phyloP scores from a whole-genome alignment of 2,329 filamentous ascomycete species.

The Aspergillus intermedius region DNA sequence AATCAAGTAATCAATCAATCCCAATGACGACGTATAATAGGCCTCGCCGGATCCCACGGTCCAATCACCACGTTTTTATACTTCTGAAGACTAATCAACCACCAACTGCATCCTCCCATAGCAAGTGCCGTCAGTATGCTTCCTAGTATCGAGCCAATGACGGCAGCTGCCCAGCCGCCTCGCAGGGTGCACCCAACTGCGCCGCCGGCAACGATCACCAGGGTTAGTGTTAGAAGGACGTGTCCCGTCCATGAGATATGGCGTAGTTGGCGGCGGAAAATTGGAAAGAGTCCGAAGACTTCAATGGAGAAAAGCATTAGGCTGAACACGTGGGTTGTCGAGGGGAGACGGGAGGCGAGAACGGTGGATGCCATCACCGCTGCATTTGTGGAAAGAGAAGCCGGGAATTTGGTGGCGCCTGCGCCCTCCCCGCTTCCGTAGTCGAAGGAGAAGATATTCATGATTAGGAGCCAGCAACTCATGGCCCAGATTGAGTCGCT shows the following conservation, averaged over 20 bases:
- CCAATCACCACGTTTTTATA: conserved; percentile 99
- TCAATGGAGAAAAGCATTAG: conserved; percentile 94
- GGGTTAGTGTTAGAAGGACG: conserved; percentile 63
- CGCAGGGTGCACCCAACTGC: conserved; percentile 61
- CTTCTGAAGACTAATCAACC: conserved; percentile 92
- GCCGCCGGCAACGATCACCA: conserved; percentile 73
- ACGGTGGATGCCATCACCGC: conserved; percentile 95
- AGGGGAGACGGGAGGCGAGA: conserved; percentile 78
- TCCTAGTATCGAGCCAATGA: conserved; percentile 70
- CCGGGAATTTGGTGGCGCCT: conserved; percentile 46
- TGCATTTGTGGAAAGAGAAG: conserved; percentile 81
- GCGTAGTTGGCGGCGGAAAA: conserved; percentile 82
- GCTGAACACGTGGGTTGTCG: conserved; percentile 89
- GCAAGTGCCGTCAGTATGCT: conserved; percentile 66
- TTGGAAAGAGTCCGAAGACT: conserved; percentile 95
- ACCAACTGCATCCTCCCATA: conserved; percentile 95
- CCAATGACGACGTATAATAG: conserved; percentile 45
- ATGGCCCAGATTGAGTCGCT: conserved; percentile 97
- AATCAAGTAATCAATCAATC: conserved; percentile 18
- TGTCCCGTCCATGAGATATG: conserved; percentile 79
- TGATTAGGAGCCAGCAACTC: conserved; percentile 83
- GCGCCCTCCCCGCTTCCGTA: conserved; percentile 61
- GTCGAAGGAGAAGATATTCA: conserved; percentile 98
- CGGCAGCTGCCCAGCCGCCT: conserved; percentile 49
- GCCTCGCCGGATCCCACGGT: conserved; percentile 92